Evolutionary conservation across 768 basidiomycete species (phyloP).

Genomic region (Phaeotremella fagi): DNA sequence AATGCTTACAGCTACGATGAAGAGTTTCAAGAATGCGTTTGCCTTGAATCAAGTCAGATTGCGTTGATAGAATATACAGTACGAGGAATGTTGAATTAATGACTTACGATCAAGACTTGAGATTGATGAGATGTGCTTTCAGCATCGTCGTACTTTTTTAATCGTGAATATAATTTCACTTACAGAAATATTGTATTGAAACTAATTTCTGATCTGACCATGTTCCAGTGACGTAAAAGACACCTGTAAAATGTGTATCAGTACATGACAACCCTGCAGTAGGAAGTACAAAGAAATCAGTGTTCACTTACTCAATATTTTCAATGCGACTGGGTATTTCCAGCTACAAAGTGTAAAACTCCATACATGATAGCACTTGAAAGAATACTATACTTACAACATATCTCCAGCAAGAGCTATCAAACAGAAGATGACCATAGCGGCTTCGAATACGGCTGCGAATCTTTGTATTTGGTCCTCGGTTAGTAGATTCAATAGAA

Average conservation of each 20-base stretch:
- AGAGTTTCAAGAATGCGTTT: constrained; percentile 37
- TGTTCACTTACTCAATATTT: constrained; percentile 8
- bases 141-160: not conserved
- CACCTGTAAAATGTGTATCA: constrained; percentile 8
- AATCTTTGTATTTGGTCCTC: constrained; percentile 13
- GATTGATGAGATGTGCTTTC: not conserved
- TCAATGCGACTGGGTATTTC: constrained; percentile 6
- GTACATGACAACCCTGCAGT: not conserved
- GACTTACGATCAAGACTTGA: constrained; percentile 17
- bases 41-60: no score
- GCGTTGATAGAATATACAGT: no score
- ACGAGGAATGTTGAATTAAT: no score
- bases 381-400: constrained; percentile 33
- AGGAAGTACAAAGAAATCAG: not conserved
- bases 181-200: constrained; percentile 32
- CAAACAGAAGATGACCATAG: constrained; percentile 29
- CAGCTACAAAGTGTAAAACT: constrained; percentile 1
- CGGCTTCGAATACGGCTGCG: constrained; percentile 21
- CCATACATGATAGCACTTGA: no score
- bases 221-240: constrained; percentile 21
- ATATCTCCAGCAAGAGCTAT: constrained; percentile 29
- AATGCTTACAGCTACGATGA: constrained; percentile 28
- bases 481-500: not conserved
- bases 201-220: constrained; percentile 13
- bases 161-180: constrained; percentile 5